A percentile compares a stretch with the other conserved stretches of the same genome.
Conservation (phyloP, 2,329 filamentous ascomycete species). For the Calonectria leucothoes region DNA sequence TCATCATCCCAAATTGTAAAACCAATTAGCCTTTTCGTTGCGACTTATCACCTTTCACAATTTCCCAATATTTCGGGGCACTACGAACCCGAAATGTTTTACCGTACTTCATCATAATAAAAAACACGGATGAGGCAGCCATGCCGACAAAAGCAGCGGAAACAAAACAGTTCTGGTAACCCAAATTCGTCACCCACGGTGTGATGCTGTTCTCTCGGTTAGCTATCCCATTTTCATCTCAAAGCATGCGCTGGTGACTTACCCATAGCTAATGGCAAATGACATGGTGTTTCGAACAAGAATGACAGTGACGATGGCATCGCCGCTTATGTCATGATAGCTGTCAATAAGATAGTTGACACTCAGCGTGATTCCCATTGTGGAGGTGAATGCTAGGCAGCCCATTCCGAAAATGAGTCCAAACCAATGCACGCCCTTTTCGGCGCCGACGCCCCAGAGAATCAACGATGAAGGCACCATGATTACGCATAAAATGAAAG, state of each 20-base stretch:
- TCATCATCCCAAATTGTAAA: too few species aligned
- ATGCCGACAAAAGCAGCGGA: constrained; percentile 54
- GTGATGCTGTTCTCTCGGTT: constrained; percentile 52
- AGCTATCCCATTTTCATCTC: not conserved
- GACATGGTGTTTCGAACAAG: constrained; percentile 53
- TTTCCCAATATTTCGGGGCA: constrained; percentile 23
- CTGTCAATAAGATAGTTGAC: constrained; percentile 56
- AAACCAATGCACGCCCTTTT: constrained; percentile 54
- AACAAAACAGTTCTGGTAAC: constrained; percentile 56
- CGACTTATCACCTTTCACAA: constrained; percentile 20
- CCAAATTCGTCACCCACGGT: constrained; percentile 55
- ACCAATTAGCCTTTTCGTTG: not conserved
- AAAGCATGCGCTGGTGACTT: not conserved
- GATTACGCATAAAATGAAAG: constrained; percentile 46
- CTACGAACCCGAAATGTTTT: constrained; percentile 40
- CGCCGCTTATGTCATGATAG: constrained; percentile 53
- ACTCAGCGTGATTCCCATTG: constrained; percentile 50
- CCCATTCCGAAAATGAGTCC: constrained; percentile 55
- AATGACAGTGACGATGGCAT: constrained; percentile 54
- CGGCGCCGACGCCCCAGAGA: constrained; percentile 50
- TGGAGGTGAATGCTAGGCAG: constrained; percentile 46
- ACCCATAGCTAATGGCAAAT: constrained; percentile 49
- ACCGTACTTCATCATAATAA: constrained; percentile 62
- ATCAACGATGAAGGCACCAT: constrained; percentile 44
- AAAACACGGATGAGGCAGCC: constrained; percentile 52